Percentiles rank a stretch among this genome's conserved stretches.
Evolutionary conservation across 2,329 filamentous ascomycete species (phyloP).

Genomic region (Venturia oleaginea): DNA sequence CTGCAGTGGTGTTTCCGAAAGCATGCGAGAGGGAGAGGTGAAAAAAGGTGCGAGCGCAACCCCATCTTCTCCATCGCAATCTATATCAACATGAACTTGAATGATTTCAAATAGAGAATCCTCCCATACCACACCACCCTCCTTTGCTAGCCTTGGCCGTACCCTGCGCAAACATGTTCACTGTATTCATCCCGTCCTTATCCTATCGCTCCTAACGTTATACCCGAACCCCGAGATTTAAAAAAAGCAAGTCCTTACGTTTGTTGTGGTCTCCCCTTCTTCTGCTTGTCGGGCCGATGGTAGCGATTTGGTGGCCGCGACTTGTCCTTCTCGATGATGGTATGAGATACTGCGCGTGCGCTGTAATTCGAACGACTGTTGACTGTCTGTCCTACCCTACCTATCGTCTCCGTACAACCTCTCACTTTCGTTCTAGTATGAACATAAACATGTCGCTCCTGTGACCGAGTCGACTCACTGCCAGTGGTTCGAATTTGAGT

Average conservation of each 20-base stretch:
- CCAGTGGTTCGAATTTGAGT: conserved; percentile 62
- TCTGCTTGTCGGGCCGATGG: background rate
- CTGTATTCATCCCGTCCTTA: background rate
- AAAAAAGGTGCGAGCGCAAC: background rate
- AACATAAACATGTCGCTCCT: background rate
- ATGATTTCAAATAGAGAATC: background rate
- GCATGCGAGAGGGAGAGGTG: background rate
- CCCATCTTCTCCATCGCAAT: background rate
- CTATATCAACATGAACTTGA: background rate
- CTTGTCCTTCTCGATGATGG: background rate
- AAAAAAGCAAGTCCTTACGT: background rate
- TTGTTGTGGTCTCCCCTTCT: background rate
- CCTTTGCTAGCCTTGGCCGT: background rate
- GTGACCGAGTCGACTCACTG: conserved; percentile 34
- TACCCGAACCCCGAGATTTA: background rate
- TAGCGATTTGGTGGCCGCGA: conserved; percentile 5
- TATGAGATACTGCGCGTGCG: background rate
- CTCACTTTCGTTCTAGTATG: background rate
- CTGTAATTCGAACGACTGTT: background rate
- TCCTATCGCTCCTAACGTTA: conserved; percentile 1
- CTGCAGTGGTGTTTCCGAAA: background rate
- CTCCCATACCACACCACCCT: background rate
- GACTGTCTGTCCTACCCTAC: background rate
- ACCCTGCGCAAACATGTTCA: background rate
- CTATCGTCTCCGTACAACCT: background rate